Evolutionary conservation across 331 rosid genomes (phyloP).

Genomic region (Telfairia occidentalis): DNA sequence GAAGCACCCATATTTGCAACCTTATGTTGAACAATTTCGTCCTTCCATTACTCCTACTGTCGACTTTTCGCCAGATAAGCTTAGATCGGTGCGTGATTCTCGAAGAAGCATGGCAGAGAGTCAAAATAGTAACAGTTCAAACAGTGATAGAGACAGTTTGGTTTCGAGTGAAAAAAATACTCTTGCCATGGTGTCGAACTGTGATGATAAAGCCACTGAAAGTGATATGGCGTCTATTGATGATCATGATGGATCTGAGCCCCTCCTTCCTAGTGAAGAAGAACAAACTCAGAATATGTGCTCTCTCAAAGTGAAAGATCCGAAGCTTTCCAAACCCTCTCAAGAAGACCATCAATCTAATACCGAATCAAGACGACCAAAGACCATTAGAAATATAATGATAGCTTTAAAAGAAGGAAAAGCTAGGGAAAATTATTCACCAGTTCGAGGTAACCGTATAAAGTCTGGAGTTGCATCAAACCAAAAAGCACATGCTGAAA

Average conservation of each 20-base stretch:
- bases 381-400: conserved; percentile 75
- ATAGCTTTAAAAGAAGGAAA: conserved; percentile 76
- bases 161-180: conserved; percentile 57
- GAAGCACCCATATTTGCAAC: conserved; percentile 92
- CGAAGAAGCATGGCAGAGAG: conserved; percentile 78
- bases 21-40: conserved; percentile 68
- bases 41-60: conserved; percentile 48
- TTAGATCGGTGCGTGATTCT: conserved; percentile 30
- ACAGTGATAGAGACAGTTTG: conserved; percentile 75
- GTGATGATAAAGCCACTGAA: conserved; percentile 41
- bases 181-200: conserved; percentile 21
- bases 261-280: conserved; percentile 35
- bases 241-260: conserved; percentile 50
- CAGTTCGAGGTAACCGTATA: conserved; percentile 57
- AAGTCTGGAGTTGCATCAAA: conserved; percentile 38
- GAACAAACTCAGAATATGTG: conserved; percentile 30
- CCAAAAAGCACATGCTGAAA: conserved; percentile 38
- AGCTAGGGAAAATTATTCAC: conserved; percentile 64
- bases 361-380: conserved; percentile 59
- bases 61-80: conserved; percentile 49
- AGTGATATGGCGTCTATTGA: conserved; percentile 46
- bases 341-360: conserved; percentile 32
- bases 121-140: conserved; percentile 73
- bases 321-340: conserved; percentile 34
- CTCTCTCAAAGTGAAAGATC: conserved; percentile 34